Conservation (phyloP, 2,329 filamentous ascomycete genomes). For the Colletotrichum caudatum region DNA sequence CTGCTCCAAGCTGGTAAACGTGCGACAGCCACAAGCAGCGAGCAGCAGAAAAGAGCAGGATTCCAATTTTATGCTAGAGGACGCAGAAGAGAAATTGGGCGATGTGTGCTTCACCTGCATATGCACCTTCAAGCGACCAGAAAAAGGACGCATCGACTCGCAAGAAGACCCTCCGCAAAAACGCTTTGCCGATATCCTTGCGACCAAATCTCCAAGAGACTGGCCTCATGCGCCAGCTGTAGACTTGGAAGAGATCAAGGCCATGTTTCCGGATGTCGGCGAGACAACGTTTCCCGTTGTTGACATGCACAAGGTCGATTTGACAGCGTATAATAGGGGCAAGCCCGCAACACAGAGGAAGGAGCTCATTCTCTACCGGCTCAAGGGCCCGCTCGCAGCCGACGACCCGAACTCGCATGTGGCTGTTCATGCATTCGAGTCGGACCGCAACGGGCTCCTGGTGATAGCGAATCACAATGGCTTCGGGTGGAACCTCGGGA, state of each 20-base stretch:
- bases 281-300: conserved; percentile 62
- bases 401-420: conserved; percentile 60
- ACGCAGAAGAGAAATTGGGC: conserved; percentile 54
- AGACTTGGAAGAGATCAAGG: conserved; percentile 58
- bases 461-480: conserved; percentile 64
- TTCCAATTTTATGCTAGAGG: conserved; percentile 45
- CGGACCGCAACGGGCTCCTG: conserved; percentile 66
- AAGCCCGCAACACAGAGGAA: conserved; percentile 58
- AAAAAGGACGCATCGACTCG: conserved; percentile 51
- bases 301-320: conserved; percentile 68
- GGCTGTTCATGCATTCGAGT: conserved; percentile 62
- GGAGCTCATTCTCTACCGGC: conserved; percentile 63
- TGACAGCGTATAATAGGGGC: conserved; percentile 58
- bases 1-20: conserved; percentile 62
- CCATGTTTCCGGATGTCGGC: conserved; percentile 52
- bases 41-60: conserved; percentile 18
- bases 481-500: conserved; percentile 56
- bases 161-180: conserved; percentile 58
- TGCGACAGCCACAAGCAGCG: conserved; percentile 47
- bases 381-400: conserved; percentile 56
- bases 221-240: conserved; percentile 61
- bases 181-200: conserved; percentile 58
- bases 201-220: conserved; percentile 50
- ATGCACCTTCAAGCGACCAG: conserved; percentile 63
- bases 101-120: conserved; percentile 64